phyloP scores from a whole-genome alignment of 306 rosid genomes.

The Astragalus membranaceus region DNA sequence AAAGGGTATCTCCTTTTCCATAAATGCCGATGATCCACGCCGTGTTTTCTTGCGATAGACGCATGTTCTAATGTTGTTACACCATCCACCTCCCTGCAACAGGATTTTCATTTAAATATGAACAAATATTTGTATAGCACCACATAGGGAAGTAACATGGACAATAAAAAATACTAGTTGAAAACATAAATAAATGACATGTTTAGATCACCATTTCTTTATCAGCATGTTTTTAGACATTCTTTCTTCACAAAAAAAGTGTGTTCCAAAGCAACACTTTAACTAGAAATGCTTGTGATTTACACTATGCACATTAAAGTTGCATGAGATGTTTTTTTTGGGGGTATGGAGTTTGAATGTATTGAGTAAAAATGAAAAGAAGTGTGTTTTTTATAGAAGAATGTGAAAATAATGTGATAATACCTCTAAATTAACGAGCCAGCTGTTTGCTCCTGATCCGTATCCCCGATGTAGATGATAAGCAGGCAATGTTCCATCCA shows the following conservation, averaged over 20 bases:
- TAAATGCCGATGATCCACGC: slow-evolving; percentile 67
- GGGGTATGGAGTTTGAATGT: background rate
- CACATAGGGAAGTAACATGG: background rate
- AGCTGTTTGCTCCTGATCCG: slow-evolving; percentile 84
- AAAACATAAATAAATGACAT: background rate
- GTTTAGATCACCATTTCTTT: too few species aligned
- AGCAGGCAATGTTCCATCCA: slow-evolving; percentile 91
- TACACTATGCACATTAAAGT: background rate
- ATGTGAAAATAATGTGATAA: slow-evolving; percentile 26
- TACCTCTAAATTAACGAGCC: slow-evolving; percentile 93
- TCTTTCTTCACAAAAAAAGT: background rate
- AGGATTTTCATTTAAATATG: slow-evolving; percentile 20
- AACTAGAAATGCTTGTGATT: background rate
- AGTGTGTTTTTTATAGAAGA: background rate
- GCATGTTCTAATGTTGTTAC: slow-evolving; percentile 59
- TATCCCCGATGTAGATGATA: slow-evolving; percentile 76
- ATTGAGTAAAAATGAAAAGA: background rate
- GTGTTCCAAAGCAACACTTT: background rate
- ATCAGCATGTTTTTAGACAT: too few species aligned
- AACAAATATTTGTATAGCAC: background rate
- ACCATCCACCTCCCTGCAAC: slow-evolving; percentile 98
- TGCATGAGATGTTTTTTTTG: background rate
- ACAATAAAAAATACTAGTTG: background rate
- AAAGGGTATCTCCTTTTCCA: slow-evolving; percentile 71
- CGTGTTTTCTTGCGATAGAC: slow-evolving; percentile 65